Conservation (phyloP, 169 alveolate species). For the Eimeria brunetti region DNA sequence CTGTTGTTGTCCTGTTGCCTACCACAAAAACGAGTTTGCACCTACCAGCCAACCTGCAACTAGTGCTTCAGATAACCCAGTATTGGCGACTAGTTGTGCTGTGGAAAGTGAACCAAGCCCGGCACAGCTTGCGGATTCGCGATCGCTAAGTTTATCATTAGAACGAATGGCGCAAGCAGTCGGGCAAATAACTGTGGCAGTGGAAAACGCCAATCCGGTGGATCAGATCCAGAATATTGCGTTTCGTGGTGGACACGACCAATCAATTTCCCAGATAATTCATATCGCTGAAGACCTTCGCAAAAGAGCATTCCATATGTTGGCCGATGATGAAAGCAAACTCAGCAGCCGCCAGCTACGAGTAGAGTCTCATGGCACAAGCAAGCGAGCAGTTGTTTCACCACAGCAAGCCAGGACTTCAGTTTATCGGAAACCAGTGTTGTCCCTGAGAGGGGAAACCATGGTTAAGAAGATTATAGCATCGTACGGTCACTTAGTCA, state of each 20-base stretch:
- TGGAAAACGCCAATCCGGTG: neutral
- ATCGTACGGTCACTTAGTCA: conserved; percentile 35
- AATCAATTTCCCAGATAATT: neutral
- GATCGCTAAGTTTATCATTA: conserved; percentile 17
- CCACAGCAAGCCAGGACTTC: conserved; percentile 31
- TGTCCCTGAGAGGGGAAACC: conserved; percentile 18
- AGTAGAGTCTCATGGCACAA: conserved; percentile 11
- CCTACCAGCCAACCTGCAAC: neutral
- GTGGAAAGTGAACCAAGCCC: conserved; percentile 2
- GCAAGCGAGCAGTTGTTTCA: conserved; percentile 6
- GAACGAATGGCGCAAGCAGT: conserved; percentile 16
- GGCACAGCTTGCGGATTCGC: conserved; percentile 3
- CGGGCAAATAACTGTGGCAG: neutral
- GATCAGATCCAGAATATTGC: conserved; percentile 53
- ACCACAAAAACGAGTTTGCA: neutral
- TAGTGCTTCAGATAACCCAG: conserved; percentile 6
- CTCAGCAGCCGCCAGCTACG: conserved; percentile 20
- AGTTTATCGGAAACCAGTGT: neutral
- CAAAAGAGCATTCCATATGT: neutral
- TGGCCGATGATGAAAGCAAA: conserved; percentile 34
- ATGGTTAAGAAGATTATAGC: conserved; percentile 23
- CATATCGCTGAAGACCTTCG: conserved; percentile 50
- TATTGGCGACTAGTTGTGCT: conserved; percentile 15
- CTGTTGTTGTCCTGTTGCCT: neutral
- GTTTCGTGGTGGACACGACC: conserved; percentile 28